Conservation (phyloP, 2,329 filamentous ascomycete species). For the Cladophialophora carrionii region DNA sequence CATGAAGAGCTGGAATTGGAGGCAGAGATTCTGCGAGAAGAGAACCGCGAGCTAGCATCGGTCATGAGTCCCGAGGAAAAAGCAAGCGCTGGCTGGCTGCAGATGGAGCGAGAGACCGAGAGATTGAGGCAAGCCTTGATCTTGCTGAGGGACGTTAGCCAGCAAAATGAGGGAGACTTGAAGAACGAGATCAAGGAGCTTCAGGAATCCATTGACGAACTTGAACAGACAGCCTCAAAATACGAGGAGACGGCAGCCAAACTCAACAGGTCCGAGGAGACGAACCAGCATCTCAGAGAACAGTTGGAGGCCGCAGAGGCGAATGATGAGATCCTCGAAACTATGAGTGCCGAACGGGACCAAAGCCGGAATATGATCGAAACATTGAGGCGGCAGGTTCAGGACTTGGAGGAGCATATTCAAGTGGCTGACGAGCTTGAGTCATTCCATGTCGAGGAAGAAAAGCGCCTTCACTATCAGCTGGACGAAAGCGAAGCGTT, state of each 20-base stretch:
- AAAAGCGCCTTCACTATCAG: slow-evolving; percentile 92
- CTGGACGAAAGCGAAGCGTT: slow-evolving; percentile 84
- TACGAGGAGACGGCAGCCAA: slow-evolving; percentile 72
- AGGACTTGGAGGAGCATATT: slow-evolving; percentile 84
- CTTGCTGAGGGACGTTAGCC: slow-evolving; percentile 80
- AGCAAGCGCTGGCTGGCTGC: slow-evolving; percentile 82
- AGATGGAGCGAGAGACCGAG: slow-evolving; percentile 89
- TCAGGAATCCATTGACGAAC: slow-evolving; percentile 73
- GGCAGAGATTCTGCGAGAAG: slow-evolving; percentile 80
- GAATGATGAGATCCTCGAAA: slow-evolving; percentile 91
- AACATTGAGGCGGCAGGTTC: slow-evolving; percentile 57
- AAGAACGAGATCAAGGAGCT: slow-evolving; percentile 73
- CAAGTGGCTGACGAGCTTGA: slow-evolving; percentile 95
- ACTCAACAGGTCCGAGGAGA: slow-evolving; percentile 70
- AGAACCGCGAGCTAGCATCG: slow-evolving; percentile 80
- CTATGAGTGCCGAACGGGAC: slow-evolving; percentile 85
- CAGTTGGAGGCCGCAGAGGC: slow-evolving; percentile 87
- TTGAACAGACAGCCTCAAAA: slow-evolving; percentile 68
- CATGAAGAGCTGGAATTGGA: slow-evolving; percentile 86
- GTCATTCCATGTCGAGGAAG: slow-evolving; percentile 69
- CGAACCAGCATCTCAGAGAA: slow-evolving; percentile 82
- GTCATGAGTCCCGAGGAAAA: slow-evolving; percentile 88
- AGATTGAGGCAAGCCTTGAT: slow-evolving; percentile 82
- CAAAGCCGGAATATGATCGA: slow-evolving; percentile 43
- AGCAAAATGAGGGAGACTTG: slow-evolving; percentile 80